Percentiles rank a stretch among this genome's conserved stretches.
Evolutionary conservation across 805 yeast genomes (phyloP).

Genomic region (Teunomyces panamensis): DNA sequence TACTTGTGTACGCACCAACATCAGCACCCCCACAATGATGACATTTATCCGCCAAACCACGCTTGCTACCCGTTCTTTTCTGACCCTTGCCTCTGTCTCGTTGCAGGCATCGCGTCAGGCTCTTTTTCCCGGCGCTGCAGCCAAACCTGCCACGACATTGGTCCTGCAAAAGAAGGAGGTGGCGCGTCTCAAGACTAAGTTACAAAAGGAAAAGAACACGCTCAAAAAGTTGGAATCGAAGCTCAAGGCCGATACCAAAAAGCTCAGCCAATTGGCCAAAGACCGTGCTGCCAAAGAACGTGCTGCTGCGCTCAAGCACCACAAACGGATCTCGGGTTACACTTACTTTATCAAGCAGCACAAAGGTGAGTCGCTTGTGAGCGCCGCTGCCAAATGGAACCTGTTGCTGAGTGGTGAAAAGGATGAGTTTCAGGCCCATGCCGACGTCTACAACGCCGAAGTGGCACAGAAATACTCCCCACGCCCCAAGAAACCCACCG

Average conservation of each 20-base stretch:
- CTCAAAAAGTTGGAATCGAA: constrained; percentile 14
- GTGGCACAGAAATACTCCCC: constrained; percentile 21
- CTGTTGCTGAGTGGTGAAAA: constrained; percentile 27
- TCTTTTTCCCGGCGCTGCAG: background rate
- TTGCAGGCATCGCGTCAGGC: background rate
- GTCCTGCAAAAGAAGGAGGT: constrained; percentile 8
- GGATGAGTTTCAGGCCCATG: constrained; percentile 20
- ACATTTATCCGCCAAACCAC: constrained; percentile 1
- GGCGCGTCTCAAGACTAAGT: constrained; percentile 15
- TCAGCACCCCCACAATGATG: background rate
- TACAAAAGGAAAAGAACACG: constrained; percentile 15
- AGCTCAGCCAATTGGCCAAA: constrained; percentile 16
- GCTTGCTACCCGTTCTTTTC: background rate
- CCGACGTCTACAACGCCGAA: constrained; percentile 28
- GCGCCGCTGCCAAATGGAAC: constrained; percentile 23
- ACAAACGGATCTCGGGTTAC: constrained; percentile 21
- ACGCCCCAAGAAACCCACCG: constrained; percentile 33
- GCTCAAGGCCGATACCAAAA: constrained; percentile 15
- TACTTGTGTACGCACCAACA: background rate
- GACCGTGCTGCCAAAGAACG: constrained; percentile 13
- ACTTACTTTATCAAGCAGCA: constrained; percentile 24
- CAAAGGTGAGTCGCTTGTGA: constrained; percentile 13
- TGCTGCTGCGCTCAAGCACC: constrained; percentile 21
- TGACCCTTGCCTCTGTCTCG: background rate
- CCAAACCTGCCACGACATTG: background rate